Conservation (phyloP, 2,329 filamentous ascomycete species). For the Stenocarpella maydis region DNA sequence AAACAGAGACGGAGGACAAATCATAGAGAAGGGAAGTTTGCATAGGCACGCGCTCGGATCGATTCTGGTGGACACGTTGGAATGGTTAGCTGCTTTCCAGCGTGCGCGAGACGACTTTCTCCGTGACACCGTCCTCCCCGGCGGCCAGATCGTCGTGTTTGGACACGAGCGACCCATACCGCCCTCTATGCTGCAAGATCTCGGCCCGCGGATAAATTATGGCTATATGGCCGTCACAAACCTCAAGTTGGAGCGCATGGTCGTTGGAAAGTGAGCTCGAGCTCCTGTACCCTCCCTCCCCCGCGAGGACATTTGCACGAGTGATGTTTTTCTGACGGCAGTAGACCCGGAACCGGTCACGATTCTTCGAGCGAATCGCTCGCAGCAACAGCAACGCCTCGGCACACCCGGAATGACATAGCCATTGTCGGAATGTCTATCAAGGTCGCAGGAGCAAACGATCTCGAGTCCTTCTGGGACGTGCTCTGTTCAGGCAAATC, state of each 20-base stretch:
- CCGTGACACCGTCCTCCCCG: background rate
- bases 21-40: background rate
- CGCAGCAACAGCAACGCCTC: background rate
- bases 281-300: no score
- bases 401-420: constrained; percentile 38
- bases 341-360: background rate
- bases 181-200: background rate
- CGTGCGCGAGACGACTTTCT: background rate
- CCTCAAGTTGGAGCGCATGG: no score
- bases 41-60: background rate
- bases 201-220: background rate
- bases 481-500: constrained; percentile 32
- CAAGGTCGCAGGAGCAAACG: constrained; percentile 44
- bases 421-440: constrained; percentile 49
- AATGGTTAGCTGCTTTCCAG: background rate
- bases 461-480: constrained; percentile 36
- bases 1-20: background rate
- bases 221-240: background rate
- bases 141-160: background rate
- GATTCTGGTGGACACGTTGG: background rate
- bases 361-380: no score
- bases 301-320: no score
- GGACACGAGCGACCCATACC: background rate
- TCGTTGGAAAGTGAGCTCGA: no score
- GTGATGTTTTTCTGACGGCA: background rate